phyloP scores from a whole-genome alignment of 176 grass and related monocot genomes.

The Panicum miliaceum region DNA sequence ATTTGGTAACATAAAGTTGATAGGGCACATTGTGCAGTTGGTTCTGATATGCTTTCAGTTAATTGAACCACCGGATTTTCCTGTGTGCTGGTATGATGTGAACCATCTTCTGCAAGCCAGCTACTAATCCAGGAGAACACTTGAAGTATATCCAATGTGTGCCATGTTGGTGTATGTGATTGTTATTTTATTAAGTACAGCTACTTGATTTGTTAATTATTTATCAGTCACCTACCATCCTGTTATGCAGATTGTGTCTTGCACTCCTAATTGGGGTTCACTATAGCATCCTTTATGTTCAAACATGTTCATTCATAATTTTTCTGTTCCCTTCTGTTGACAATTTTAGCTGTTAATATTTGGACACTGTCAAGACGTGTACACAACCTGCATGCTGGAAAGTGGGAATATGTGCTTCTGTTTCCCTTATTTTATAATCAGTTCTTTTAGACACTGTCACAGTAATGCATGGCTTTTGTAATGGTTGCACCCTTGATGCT shows the following conservation, averaged over 20 bases:
- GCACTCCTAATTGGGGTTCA: background rate
- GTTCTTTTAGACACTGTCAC: background rate
- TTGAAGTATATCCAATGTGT: constrained; percentile 7
- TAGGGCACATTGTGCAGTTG: background rate
- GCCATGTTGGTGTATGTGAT: constrained; percentile 11
- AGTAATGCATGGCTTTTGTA: background rate
- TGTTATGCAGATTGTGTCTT: background rate
- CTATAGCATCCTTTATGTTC: background rate
- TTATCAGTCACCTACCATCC: background rate
- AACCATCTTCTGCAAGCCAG: background rate
- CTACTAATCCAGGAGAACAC: background rate
- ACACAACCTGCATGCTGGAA: background rate
- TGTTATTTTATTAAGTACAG: constrained; percentile 5
- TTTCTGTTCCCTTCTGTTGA: background rate
- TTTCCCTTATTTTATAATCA: background rate
- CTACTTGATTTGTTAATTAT: background rate
- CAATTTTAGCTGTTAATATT: constrained; percentile 18
- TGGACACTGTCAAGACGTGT: background rate
- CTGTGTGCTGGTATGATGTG: background rate
- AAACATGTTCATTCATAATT: background rate
- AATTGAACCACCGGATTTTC: constrained; percentile 26
- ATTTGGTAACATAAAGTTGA: constrained; percentile 20
- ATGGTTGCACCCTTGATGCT: background rate
- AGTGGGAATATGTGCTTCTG: background rate
- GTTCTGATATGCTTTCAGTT: constrained; percentile 21